Conservation (phyloP, 2,329 filamentous ascomycete species). For the Aspergillus clavatus region DNA sequence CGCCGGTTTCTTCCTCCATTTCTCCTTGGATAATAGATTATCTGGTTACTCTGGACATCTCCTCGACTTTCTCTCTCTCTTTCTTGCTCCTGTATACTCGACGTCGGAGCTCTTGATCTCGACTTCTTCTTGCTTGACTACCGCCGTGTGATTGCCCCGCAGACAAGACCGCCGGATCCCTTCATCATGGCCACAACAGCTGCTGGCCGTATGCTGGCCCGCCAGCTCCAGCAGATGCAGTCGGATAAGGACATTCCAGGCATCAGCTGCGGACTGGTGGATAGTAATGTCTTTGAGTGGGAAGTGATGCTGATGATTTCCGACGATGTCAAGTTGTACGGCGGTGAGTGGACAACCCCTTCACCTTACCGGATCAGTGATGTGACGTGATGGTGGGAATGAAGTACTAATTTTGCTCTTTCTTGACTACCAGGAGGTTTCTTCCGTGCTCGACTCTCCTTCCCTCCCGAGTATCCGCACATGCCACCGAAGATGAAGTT, state of each 20-base stretch:
- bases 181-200: slow-evolving; percentile 40
- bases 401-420: too few species aligned
- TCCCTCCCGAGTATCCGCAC: slow-evolving; percentile 80
- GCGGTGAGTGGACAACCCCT: slow-evolving; percentile 55
- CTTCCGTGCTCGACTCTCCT: slow-evolving; percentile 79
- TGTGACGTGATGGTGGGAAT: too few species aligned
- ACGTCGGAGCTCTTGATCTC: slow-evolving; percentile 1
- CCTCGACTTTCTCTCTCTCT: neutral
- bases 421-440: slow-evolving; percentile 65
- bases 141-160: neutral
- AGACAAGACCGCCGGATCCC: neutral
- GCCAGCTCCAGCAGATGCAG: slow-evolving; percentile 93
- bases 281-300: slow-evolving; percentile 91
- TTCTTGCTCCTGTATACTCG: neutral
- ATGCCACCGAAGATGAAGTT: slow-evolving; percentile 87
- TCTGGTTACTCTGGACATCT: neutral
- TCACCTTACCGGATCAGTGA: neutral
- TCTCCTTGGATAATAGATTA: too few species aligned
- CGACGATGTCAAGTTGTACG: slow-evolving; percentile 89
- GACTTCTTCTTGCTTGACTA: neutral
- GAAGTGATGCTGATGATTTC: slow-evolving; percentile 99
- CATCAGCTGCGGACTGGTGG: slow-evolving; percentile 85
- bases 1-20: neutral
- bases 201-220: slow-evolving; percentile 61
- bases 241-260: slow-evolving; percentile 84